Evolutionary conservation across 345 rosid genomes (phyloP).

Genomic region (Noccaea bulbosa): DNA sequence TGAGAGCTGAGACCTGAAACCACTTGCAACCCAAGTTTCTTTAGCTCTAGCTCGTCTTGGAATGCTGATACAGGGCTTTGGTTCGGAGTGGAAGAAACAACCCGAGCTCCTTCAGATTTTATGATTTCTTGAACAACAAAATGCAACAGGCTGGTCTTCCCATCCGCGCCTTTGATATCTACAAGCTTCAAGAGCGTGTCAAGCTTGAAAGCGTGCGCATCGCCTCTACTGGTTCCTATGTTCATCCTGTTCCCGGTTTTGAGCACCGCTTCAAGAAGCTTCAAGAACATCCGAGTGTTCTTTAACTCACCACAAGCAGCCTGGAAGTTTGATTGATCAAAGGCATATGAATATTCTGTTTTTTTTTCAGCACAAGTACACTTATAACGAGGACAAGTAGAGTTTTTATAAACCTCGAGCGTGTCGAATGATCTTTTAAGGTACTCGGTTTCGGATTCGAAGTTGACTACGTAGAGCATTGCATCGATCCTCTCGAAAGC

Average conservation of each 20-base stretch:
- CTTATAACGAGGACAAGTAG: neutral
- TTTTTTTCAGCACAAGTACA: neutral
- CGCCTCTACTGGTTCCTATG: conserved; percentile 89
- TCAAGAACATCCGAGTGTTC: conserved; percentile 82
- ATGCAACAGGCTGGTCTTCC: conserved; percentile 88
- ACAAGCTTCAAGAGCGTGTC: conserved; percentile 89
- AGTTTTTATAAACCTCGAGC: conserved; percentile 56
- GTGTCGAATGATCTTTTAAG: conserved; percentile 76
- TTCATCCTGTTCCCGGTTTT: conserved; percentile 96
- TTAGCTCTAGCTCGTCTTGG: conserved; percentile 65
- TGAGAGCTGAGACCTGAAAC: conserved; percentile 83
- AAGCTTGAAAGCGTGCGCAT: conserved; percentile 95
- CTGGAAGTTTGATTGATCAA: conserved; percentile 46
- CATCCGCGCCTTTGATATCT: conserved; percentile 85
- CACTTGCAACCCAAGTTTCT: conserved; percentile 87
- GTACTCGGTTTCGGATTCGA: conserved; percentile 87
- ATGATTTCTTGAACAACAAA: conserved; percentile 92
- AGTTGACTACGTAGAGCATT: conserved; percentile 84
- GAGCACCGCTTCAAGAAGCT: conserved; percentile 92
- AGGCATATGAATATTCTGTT: conserved; percentile 16
- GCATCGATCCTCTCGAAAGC: conserved; percentile 93
- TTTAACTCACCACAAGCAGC: conserved; percentile 76
- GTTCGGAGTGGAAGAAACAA: conserved; percentile 48
- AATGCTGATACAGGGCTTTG: conserved; percentile 46
- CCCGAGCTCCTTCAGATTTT: conserved; percentile 73